A percentile compares a stretch with the other conserved stretches of the same genome.
Evolutionary conservation across 2,329 filamentous ascomycete genomes (phyloP).

Genomic region (Arthrobotrys iridis): DNA sequence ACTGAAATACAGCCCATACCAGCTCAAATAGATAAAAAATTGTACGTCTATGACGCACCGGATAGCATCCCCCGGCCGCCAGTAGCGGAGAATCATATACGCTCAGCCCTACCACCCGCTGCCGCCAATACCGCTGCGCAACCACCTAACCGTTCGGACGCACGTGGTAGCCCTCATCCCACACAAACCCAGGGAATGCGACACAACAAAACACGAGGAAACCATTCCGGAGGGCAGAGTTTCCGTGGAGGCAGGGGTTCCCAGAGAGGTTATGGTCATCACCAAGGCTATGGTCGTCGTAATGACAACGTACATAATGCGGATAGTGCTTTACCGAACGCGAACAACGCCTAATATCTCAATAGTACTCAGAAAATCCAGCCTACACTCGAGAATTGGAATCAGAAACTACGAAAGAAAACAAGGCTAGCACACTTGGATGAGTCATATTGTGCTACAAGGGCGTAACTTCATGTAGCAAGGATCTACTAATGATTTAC

Average conservation of each 20-base stretch:
- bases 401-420: background rate
- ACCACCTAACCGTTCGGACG: slow-evolving; percentile 9
- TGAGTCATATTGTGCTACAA: background rate
- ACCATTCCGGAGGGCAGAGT: slow-evolving; percentile 16
- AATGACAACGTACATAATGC: slow-evolving; percentile 26
- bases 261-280: slow-evolving; percentile 28
- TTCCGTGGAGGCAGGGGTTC: slow-evolving; percentile 38
- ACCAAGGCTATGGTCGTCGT: slow-evolving; percentile 36
- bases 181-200: slow-evolving; percentile 13
- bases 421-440: background rate
- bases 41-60: slow-evolving; percentile 97
- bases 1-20: slow-evolving; percentile 99
- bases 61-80: slow-evolving; percentile 91
- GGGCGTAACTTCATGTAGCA: no score
- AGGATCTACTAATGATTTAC: no score
- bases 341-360: slow-evolving; percentile 16
- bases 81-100: slow-evolving; percentile 58
- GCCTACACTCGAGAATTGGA: no score
- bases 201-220: slow-evolving; percentile 31
- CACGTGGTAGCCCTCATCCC: slow-evolving; percentile 2
- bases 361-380: background rate
- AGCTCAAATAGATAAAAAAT: slow-evolving; percentile 90
- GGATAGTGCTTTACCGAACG: slow-evolving; percentile 3
- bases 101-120: background rate
- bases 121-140: background rate